Conservation (phyloP, 2,329 filamentous ascomycete species). For the Aspergillus brasiliensis region DNA sequence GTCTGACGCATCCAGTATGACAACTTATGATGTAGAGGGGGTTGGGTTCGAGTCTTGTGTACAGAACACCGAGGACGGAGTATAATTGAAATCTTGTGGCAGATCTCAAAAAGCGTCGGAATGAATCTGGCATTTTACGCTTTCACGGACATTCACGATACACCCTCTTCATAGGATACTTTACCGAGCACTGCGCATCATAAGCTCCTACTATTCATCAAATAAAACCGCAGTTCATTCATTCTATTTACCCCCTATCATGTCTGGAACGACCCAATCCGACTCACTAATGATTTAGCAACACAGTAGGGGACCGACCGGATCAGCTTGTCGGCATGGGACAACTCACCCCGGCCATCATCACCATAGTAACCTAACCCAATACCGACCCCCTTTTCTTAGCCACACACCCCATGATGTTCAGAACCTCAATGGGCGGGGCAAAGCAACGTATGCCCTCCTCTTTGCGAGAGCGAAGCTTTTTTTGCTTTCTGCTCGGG, state of each 20-base stretch:
- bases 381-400: not conserved
- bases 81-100: no score
- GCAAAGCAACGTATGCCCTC: not conserved
- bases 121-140: no score
- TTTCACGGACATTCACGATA: no score
- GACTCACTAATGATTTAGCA: not conserved
- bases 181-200: no score
- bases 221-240: not conserved
- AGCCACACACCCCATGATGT: not conserved
- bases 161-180: no score
- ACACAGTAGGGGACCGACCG: no score
- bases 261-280: not conserved
- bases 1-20: slow-evolving; percentile 3
- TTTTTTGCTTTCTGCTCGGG: not conserved
- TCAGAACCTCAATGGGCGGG: not conserved
- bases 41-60: not conserved
- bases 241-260: not conserved
- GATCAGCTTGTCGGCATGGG: not conserved
- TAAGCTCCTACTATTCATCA: no score
- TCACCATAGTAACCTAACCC: not conserved
- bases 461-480: not conserved
- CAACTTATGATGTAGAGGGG: not conserved
- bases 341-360: not conserved
- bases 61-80: not conserved
- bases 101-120: not conserved